phyloP scores from a whole-genome alignment of 768 basidiomycete genomes.

The Mycena filopes region DNA sequence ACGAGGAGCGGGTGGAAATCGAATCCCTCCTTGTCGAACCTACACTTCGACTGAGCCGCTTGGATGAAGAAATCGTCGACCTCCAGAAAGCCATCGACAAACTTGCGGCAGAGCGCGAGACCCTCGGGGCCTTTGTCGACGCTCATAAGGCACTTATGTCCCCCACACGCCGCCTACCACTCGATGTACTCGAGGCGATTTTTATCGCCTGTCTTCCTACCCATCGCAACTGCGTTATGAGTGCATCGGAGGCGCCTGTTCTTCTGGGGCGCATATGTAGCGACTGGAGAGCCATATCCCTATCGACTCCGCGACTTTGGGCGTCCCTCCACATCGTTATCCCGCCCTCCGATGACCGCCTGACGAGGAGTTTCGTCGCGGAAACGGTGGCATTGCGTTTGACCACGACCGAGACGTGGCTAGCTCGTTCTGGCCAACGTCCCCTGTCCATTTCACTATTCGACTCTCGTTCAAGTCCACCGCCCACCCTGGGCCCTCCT shows the following conservation, averaged over 20 bases:
- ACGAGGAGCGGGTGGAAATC: background rate
- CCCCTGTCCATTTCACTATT: constrained; percentile 1
- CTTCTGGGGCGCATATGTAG: constrained; percentile 26
- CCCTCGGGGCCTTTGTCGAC: background rate
- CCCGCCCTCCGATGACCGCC: background rate
- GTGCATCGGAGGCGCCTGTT: constrained; percentile 18
- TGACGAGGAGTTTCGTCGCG: too few species aligned
- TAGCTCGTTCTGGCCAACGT: constrained; percentile 13
- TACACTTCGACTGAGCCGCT: background rate
- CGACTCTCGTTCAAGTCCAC: too few species aligned
- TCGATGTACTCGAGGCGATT: constrained; percentile 19
- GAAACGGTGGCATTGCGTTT: constrained; percentile 1
- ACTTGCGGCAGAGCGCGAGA: background rate
- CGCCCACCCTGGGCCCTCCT: too few species aligned
- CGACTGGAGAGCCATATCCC: constrained; percentile 21
- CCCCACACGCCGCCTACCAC: background rate
- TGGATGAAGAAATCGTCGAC: constrained; percentile 13
- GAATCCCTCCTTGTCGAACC: background rate
- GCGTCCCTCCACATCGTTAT: background rate
- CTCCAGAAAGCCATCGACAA: constrained; percentile 13
- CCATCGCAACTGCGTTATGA: constrained; percentile 19
- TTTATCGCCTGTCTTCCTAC: constrained; percentile 22
- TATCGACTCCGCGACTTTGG: constrained; percentile 23
- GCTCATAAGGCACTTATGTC: constrained; percentile 13
- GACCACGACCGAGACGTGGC: constrained; percentile 3